Conservation (phyloP, 148 eudicot species). For the Dianthus caryophyllus region DNA sequence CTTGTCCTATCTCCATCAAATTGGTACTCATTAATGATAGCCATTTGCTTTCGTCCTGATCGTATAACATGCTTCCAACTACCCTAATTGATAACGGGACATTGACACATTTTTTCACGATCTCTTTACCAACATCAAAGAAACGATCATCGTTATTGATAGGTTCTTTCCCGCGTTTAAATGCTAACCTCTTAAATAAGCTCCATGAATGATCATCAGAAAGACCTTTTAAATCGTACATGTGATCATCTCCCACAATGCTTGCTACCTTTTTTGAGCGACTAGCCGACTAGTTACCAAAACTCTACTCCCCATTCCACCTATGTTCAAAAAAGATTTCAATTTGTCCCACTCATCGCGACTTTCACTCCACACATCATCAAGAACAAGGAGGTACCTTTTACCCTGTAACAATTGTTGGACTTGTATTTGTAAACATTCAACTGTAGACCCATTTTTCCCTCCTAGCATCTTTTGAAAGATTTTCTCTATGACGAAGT, state of each 20-base stretch:
- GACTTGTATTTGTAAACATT: slow-evolving; percentile 17
- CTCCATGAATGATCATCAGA: slow-evolving; percentile 28
- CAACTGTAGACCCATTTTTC: not conserved
- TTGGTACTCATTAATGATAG: slow-evolving; percentile 2
- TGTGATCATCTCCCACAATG: not conserved
- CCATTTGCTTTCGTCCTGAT: slow-evolving; percentile 22
- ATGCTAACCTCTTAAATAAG: slow-evolving; percentile 24
- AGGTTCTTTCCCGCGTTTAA: slow-evolving; percentile 2
- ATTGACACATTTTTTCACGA: slow-evolving; percentile 25
- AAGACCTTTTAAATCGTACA: slow-evolving; percentile 17
- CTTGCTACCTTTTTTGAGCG: slow-evolving; percentile 21
- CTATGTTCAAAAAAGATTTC: not conserved
- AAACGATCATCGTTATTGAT: not conserved
- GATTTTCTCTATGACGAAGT: slow-evolving; percentile 8
- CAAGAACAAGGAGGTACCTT: slow-evolving; percentile 20
- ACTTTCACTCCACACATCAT: slow-evolving; percentile 23
- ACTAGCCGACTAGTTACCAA: slow-evolving; percentile 23
- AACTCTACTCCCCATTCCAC: slow-evolving; percentile 18
- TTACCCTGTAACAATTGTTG: slow-evolving; percentile 6
- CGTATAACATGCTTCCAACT: slow-evolving; percentile 19
- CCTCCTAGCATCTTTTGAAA: slow-evolving; percentile 11
- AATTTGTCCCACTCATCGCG: slow-evolving; percentile 17
- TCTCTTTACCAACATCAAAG: slow-evolving; percentile 21
- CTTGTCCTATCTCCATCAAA: slow-evolving; percentile 10
- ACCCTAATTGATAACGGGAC: slow-evolving; percentile 30